These are phyloP conservation scores for Globisporangium nodosum DNA, from an alignment of 352 stramenopile species.

Conservation along the genomic window DNA sequence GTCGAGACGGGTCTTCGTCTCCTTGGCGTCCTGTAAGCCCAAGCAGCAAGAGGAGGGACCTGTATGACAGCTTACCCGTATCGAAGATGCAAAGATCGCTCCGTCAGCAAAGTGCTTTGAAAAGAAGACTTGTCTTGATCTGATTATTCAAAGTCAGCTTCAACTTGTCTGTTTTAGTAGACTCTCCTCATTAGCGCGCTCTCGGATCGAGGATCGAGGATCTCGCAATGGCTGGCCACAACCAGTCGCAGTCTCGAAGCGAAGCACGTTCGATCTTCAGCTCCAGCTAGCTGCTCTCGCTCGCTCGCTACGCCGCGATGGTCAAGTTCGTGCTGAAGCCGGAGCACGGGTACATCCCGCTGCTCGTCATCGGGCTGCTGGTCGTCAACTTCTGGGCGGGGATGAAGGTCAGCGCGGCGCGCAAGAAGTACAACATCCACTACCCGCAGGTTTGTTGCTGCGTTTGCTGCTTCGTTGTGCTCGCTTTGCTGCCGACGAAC, in stretches of 20 bases:
- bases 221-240: no score
- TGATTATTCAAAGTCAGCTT: background rate
- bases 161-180: background rate
- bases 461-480: no score
- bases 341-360: slow-evolving; percentile 56
- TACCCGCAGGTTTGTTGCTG: slow-evolving; percentile 40
- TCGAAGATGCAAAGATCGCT: background rate
- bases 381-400: slow-evolving; percentile 57
- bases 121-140: background rate
- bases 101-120: background rate
- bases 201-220: no score
- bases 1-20: background rate
- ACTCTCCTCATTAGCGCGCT: background rate
- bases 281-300: no score
- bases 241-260: no score
- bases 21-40: background rate
- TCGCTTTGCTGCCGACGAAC: background rate
- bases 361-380: slow-evolving; percentile 43
- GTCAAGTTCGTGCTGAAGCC: slow-evolving; percentile 37
- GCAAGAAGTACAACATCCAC: slow-evolving; percentile 60
- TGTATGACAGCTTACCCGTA: no score
- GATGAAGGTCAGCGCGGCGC: slow-evolving; percentile 47
- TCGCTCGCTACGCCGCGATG: background rate
- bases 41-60: background rate
- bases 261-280: no score